Percentiles rank a stretch among this genome's conserved stretches.
These are phyloP conservation scores for Arthrobotrys pseudoclavata DNA, from an alignment of 2,329 filamentous ascomycete species.

Conservation along the genomic window DNA sequence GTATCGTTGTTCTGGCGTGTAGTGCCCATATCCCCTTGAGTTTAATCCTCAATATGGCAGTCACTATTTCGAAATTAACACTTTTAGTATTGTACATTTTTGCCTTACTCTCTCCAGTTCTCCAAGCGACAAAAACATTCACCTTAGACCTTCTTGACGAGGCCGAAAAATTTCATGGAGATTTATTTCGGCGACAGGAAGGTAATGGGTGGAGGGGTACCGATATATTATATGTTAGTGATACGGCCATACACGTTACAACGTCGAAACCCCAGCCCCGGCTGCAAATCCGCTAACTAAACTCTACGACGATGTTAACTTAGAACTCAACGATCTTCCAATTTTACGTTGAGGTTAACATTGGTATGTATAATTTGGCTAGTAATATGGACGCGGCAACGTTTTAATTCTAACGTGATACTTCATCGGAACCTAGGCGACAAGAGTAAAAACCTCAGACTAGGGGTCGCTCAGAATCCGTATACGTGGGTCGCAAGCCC, in stretches of 20 bases:
- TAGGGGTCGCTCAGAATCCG: conserved; percentile 35
- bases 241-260: background rate
- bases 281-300: background rate
- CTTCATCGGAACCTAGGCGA: conserved; percentile 1
- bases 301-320: too few relatives aligned
- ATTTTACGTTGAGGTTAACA: conserved; percentile 36
- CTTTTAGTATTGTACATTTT: conserved; percentile 4
- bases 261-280: background rate
- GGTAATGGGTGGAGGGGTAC: conserved; percentile 30
- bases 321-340: conserved; percentile 24
- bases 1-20: background rate
- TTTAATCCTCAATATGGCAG: background rate
- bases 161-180: background rate
- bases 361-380: conserved; percentile 19
- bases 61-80: background rate
- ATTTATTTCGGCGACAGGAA: conserved; percentile 6
- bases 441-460: conserved; percentile 17
- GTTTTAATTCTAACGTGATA: background rate
- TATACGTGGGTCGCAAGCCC: conserved; percentile 29
- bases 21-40: background rate
- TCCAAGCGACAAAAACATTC: conserved; percentile 2
- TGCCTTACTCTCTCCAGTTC: conserved; percentile 9
- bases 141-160: conserved; percentile 28
- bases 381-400: background rate
- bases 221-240: conserved; percentile 36